Evolutionary conservation across 169 alveolate species (phyloP), one percentile per base, ranked within the genome.

Genomic region (Plasmodium relictum): DNA sequence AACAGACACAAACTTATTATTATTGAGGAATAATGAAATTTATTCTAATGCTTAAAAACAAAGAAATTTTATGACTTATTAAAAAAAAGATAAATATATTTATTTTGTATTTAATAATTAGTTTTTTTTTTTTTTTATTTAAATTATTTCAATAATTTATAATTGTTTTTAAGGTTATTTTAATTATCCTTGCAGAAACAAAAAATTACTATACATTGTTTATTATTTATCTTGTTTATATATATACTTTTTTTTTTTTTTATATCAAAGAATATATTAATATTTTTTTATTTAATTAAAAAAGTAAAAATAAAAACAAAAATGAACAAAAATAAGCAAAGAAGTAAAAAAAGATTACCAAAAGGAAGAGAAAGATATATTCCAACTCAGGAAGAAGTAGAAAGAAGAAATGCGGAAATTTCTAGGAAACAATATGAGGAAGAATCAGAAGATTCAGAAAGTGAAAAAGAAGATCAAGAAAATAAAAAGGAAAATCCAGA

Each of bases 311-410:
- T 14, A 61, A 20, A 26, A n/a, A 4, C 59, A 6, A 74, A 61
- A 26, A 61, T 74, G 88, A 74, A 74, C 39, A 74, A 74, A 50
- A 52, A 65, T 31, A 74, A 74, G 24, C 58, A 42, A 37, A 74
- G 63, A 20, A 74, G 56, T 7, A 74, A 74, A 74, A 74, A 74
- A 48, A 74, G 44, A 50, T 52, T 74, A 14, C 88, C 88, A 50
- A 74, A 74, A 52, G 88, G 88, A 3, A 44, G 62, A 31, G 26
- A 61, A 45, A 61, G 88, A 74, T 74, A 74, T 39, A 62, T 74
- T 6, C 88, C 88, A 31, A 74, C 88, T 26, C 88, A 74, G 44
- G 88, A 74, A 61, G 88, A 74, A 44, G 88, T 74, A 26, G 88
- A 74, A 74, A 45, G 73, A 74, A 61, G 88, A 62, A 74, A 74